Evolutionary conservation across 1,284 basidiomycete genomes (phyloP), one percentile per base, ranked within the genome.

Genomic region (Moesziomyces parantarcticus): DNA sequence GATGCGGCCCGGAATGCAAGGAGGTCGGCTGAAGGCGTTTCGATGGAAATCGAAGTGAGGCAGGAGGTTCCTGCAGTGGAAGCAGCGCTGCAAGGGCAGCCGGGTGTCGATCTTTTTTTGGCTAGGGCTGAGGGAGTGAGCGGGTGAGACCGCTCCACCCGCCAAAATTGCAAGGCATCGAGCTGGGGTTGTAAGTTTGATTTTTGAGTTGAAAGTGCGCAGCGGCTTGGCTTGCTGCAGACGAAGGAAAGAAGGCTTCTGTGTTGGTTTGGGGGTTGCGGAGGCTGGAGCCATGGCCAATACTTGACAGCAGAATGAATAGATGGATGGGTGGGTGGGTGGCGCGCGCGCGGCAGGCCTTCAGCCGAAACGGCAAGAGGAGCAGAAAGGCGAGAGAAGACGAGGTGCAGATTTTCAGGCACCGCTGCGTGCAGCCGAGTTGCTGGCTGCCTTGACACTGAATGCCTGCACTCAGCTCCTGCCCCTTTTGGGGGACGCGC

Each of bases 31-130:
- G 13, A 44, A 21, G 16, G 25, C 26, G 14, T 25, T 16, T 18
- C 32, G 36, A 26, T 25, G 44, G 36, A 55, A 42, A 45, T 16
- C 7, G 51, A 10, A 16, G 6, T 14, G 11, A 1, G 18, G 25
- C 46, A 44, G 44, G 46, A 55, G 52, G 45, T 54, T 55, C 53
- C 53, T 55, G 53, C 53, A 39, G 42, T 55, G 32, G 53, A 55
- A 55, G 44, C 45, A 21, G 47, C 20, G 2, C 29, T 32, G 29
- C 29, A 32, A 32, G 29, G 29, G 29, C 29, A 32, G 29, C 29
- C 3, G 8, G 8, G 29, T 8, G 29, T 32, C 29, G 29, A 32
- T 32, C 11, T 13, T 32, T 29, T 32, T 32, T n/a, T n/a, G n/a
- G n/a, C n/a, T n/a, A n/a, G n/a, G n/a, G n/a, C n/a, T n/a, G n/a